Evolutionary conservation across 1,284 basidiomycete species (phyloP), one percentile per base, ranked within the genome.

Genomic region (Inonotus obliquus): DNA sequence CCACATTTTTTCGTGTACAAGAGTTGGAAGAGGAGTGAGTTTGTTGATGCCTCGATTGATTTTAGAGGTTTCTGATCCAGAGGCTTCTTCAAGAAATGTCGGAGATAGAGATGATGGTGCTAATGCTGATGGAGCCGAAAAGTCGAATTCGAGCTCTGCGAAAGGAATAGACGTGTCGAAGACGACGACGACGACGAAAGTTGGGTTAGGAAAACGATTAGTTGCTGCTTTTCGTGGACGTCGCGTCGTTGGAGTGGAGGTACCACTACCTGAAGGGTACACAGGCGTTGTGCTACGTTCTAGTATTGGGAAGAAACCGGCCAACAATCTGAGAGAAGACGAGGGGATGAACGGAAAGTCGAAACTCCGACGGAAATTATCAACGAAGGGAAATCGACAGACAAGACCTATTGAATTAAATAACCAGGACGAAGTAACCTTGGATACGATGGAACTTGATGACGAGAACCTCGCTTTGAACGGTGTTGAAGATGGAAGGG

Each of bases 221-320:
- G 69, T 80, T 1, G 83, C 89, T 3, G 76, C 87, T 0, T 93
- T 94, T 71, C 77, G 91, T 9, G 91, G 91, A 11, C 75, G 91
- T 14, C 77, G 76, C 14, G 76, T 93, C 55, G 84, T 88, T 39
- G 89, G 89, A 0, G 72, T 86, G n/a, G 74, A 77, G 14, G 75
- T 91, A 0, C 70, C 74, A 13, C 66, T 93, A 0, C 91, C 91
- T 0, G 67, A 74, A 6, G 89, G 89, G 0, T 93, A 90, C 68
- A 69, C 73, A 0, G 91, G 91, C 2, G 65, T 91, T 17, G 76
- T 92, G 2, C 72, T 89, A 19, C 77, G 72, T n/a, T 60, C 56
- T 17, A 47, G 65, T 29, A 68, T 73, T 29, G 67, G 69, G 19
- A 58, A 10, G 68, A 65, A 54, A 62, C 17, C 17, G 13, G 14